These are phyloP conservation scores for Logfia minima DNA, from an alignment of 129 eudicot genomes.

Conservation along the genomic window DNA sequence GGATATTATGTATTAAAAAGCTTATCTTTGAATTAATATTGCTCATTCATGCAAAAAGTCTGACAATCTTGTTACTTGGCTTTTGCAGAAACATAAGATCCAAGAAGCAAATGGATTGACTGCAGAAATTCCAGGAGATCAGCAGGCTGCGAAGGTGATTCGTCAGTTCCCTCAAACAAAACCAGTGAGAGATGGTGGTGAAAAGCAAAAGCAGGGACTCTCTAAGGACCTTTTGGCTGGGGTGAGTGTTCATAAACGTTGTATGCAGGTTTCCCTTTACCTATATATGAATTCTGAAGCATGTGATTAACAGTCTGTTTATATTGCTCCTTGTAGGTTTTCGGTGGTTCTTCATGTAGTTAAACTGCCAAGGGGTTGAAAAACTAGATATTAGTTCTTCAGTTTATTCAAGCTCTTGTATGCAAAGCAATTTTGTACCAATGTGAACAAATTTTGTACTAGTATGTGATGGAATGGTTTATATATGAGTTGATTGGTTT, in stretches of 20 bases:
- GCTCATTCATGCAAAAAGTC: conserved; percentile 6
- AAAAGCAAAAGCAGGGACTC: conserved; percentile 51
- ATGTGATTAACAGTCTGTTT: conserved; percentile 5
- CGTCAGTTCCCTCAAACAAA: conserved; percentile 72
- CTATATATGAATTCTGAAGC: neutral
- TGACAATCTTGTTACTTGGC: conserved; percentile 3
- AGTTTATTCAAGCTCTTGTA: conserved; percentile 13
- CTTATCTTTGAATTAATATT: neutral
- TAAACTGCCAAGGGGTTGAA: conserved; percentile 7
- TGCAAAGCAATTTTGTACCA: conserved; percentile 26
- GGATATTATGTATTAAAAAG: neutral
- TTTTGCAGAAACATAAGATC: conserved; percentile 71
- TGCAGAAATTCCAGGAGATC: conserved; percentile 33
- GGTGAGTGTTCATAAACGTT: conserved; percentile 38
- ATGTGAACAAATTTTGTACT: neutral
- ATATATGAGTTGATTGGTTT: conserved; percentile 4
- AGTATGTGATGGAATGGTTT: neutral
- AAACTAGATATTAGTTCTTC: neutral
- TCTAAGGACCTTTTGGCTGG: conserved; percentile 68
- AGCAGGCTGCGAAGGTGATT: conserved; percentile 50
- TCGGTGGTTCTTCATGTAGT: conserved; percentile 41
- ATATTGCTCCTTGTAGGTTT: conserved; percentile 40
- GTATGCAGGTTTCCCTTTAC: conserved; percentile 1
- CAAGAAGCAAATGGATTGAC: conserved; percentile 38
- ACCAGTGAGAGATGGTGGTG: conserved; percentile 48